phyloP scores from a whole-genome alignment of 352 stramenopile genomes.

The Blastocystis sp. region DNA sequence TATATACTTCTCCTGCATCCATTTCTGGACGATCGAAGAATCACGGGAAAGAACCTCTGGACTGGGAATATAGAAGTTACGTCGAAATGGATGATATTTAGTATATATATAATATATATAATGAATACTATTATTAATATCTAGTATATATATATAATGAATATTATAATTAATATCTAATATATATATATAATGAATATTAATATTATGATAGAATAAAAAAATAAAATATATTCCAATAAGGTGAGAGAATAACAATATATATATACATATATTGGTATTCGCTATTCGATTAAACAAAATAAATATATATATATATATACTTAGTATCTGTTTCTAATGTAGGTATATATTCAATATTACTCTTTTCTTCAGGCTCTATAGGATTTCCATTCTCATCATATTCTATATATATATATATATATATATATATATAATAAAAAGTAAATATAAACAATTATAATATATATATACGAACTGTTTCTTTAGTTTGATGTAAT shows the following conservation, averaged over 20 bases:
- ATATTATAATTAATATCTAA: too few relatives aligned
- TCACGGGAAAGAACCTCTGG: too few relatives aligned
- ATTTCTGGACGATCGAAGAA: too few relatives aligned
- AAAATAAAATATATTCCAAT: neutral
- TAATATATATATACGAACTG: neutral
- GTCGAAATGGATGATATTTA: too few relatives aligned
- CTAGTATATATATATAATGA: too few relatives aligned
- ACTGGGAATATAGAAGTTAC: too few relatives aligned
- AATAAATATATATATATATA: too few relatives aligned
- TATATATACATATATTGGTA: neutral
- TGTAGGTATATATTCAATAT: conserved; percentile 14
- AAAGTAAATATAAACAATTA: conserved; percentile 16
- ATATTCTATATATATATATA: too few relatives aligned
- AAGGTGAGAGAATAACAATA: neutral
- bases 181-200: conserved; percentile 27
- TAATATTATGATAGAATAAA: conserved; percentile 10
- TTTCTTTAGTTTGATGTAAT: neutral
- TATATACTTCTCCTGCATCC: neutral
- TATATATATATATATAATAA: too few relatives aligned
- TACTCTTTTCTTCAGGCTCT: neutral
- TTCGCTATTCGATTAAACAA: conserved; percentile 6
- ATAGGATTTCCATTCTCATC: conserved; percentile 27
- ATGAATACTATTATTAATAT: too few relatives aligned
- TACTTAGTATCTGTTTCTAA: neutral
- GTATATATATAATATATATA: too few relatives aligned